Evolutionary conservation across 2,329 filamentous ascomycete genomes (phyloP).

Genomic region (Ophiostoma sp.): DNA sequence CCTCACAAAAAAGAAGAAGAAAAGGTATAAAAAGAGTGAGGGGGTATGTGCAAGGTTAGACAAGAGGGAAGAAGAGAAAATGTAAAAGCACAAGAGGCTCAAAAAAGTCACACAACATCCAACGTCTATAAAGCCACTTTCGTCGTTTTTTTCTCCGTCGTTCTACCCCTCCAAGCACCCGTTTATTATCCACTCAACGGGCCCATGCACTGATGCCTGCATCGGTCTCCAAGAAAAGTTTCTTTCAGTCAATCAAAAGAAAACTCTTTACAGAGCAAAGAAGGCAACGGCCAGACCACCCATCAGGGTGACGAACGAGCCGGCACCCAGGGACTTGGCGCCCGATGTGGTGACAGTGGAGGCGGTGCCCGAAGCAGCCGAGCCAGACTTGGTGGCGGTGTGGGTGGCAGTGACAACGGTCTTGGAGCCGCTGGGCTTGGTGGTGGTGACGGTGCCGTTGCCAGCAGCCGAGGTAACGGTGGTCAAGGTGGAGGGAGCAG

Average conservation of each 20-base stretch:
- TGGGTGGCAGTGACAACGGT: constrained; percentile 34
- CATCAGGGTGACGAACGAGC: constrained; percentile 45
- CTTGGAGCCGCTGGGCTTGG: constrained; percentile 30
- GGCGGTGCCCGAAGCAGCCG: constrained; percentile 29
- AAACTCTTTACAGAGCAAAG: constrained; percentile 44
- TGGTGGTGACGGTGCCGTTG: constrained; percentile 16
- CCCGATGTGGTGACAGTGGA: constrained; percentile 35
- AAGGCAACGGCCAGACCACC: constrained; percentile 45
- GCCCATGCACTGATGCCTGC: constrained; percentile 3
- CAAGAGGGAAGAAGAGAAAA: not conserved
- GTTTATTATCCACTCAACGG: not conserved
- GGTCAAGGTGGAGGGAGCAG: constrained; percentile 21
- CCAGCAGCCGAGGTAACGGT: constrained; percentile 34
- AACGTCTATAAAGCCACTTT: constrained; percentile 9
- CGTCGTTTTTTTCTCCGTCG: not conserved
- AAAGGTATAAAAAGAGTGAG: not conserved
- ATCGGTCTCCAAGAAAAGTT: constrained; percentile 3
- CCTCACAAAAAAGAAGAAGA: not conserved
- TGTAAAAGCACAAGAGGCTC: not conserved
- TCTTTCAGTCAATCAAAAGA: not conserved
- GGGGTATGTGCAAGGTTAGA: constrained; percentile 16
- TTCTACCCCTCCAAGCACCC: not conserved
- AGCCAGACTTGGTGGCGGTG: constrained; percentile 34
- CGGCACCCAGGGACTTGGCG: constrained; percentile 43
- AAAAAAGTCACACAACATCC: constrained; percentile 4